Conservation (phyloP, 768 basidiomycete species). For the Lactarius quietus region DNA sequence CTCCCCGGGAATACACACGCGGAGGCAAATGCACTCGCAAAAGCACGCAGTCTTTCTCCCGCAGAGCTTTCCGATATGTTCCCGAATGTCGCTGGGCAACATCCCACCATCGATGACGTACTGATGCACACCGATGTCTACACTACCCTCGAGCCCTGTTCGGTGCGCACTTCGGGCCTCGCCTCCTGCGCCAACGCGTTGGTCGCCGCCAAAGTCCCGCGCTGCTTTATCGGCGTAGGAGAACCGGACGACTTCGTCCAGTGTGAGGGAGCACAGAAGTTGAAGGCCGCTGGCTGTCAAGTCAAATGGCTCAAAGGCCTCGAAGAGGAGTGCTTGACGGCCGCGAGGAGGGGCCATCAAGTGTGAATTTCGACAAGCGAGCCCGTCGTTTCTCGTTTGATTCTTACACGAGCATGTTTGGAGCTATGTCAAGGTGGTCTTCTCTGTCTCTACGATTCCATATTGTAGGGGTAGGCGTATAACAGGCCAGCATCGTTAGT, state of each 20-base stretch:
- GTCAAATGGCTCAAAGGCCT: conserved; percentile 73
- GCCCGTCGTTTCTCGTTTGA: neutral
- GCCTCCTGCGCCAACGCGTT: conserved; percentile 83
- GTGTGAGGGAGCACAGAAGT: conserved; percentile 78
- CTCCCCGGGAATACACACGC: conserved; percentile 94
- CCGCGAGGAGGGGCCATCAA: conserved; percentile 62
- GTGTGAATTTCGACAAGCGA: conserved; percentile 2
- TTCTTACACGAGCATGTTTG: neutral
- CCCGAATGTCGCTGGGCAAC: conserved; percentile 32
- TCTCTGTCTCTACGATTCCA: neutral
- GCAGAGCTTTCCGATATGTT: conserved; percentile 45
- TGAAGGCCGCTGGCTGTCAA: conserved; percentile 68
- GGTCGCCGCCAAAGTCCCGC: conserved; percentile 60
- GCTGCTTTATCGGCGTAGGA: conserved; percentile 83
- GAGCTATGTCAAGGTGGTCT: neutral
- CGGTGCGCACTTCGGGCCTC: conserved; percentile 81
- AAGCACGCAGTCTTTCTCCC: conserved; percentile 49
- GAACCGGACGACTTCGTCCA: conserved; percentile 94
- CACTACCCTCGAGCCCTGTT: conserved; percentile 97
- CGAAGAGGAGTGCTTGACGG: conserved; percentile 74
- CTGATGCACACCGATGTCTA: conserved; percentile 70
- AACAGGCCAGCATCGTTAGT: neutral
- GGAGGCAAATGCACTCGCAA: conserved; percentile 88
- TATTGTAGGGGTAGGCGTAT: neutral
- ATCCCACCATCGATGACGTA: conserved; percentile 46